phyloP scores from a whole-genome alignment of 108 stramenopile genomes.

The Conticribra guillardii region DNA sequence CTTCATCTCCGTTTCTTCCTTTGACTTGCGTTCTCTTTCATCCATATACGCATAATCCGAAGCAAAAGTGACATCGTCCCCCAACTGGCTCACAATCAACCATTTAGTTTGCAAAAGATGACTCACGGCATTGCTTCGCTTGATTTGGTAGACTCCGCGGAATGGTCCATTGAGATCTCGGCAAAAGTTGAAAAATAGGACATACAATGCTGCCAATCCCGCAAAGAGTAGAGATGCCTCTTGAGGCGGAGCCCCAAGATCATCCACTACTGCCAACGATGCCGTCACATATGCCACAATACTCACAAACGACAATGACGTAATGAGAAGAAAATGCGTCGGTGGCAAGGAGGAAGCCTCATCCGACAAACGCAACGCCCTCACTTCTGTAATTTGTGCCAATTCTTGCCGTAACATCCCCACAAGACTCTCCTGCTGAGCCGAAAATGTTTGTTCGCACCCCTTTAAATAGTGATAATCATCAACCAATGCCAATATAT shows the following conservation, averaged over 20 bases:
- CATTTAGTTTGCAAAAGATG: slow-evolving; percentile 65
- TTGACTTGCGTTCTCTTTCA: neutral
- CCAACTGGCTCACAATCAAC: slow-evolving; percentile 59
- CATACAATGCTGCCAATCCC: slow-evolving; percentile 19
- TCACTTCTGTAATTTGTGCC: slow-evolving; percentile 48
- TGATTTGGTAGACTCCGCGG: slow-evolving; percentile 46
- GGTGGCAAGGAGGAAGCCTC: slow-evolving; percentile 66
- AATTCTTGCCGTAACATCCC: slow-evolving; percentile 39
- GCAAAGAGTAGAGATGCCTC: slow-evolving; percentile 39
- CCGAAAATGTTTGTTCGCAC: slow-evolving; percentile 8
- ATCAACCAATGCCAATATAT: slow-evolving; percentile 55
- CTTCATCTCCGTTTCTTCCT: no score
- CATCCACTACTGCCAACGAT: slow-evolving; percentile 42
- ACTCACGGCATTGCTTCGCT: slow-evolving; percentile 54
- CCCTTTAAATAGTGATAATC: slow-evolving; percentile 29
- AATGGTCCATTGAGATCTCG: slow-evolving; percentile 45
- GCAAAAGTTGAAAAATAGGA: slow-evolving; percentile 37
- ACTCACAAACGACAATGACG: slow-evolving; percentile 43
- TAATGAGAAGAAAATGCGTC: slow-evolving; percentile 66
- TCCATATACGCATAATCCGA: neutral
- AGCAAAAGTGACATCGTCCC: slow-evolving; percentile 7
- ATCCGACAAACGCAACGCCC: slow-evolving; percentile 57
- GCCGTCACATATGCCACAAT: slow-evolving; percentile 48
- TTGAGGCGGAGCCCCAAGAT: slow-evolving; percentile 18
- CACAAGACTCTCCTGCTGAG: slow-evolving; percentile 27